Conservation (phyloP, 305 asterid species). For the Fraxinus nigra region DNA sequence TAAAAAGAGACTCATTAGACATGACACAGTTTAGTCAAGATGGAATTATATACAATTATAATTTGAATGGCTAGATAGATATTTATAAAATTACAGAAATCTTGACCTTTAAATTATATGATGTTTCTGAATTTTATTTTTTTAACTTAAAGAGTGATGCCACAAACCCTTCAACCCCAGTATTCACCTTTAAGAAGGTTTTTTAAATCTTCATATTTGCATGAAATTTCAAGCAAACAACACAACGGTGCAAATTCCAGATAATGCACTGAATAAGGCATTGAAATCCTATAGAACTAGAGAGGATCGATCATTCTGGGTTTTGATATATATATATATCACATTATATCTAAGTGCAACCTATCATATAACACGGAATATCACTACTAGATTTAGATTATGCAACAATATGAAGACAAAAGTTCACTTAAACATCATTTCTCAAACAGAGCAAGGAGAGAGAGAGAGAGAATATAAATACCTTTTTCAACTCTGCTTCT, state of each 20-base stretch:
- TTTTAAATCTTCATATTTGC: background rate
- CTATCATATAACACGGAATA: background rate
- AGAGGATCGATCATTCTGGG: background rate
- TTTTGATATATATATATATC: background rate
- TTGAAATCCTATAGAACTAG: background rate
- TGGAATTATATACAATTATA: slow-evolving; percentile 12
- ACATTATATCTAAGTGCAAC: background rate
- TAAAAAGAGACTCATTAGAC: slow-evolving; percentile 37
- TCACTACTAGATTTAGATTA: background rate
- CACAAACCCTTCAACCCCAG: background rate
- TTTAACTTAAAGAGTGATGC: slow-evolving; percentile 2
- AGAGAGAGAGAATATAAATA: slow-evolving; percentile 22
- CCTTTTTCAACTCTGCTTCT: slow-evolving; percentile 75
- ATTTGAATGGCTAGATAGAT: slow-evolving; percentile 4
- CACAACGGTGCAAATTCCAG: background rate
- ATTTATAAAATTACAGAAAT: background rate
- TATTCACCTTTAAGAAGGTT: background rate
- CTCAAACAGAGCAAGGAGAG: background rate
- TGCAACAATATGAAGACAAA: background rate
- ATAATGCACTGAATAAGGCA: background rate
- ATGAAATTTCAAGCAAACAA: background rate
- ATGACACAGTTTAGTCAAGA: slow-evolving; percentile 25
- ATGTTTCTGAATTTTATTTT: background rate
- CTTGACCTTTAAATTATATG: background rate
- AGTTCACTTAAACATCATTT: background rate